Conservation (phyloP, 2,329 filamentous ascomycete genomes). For the Fusarium armeniacum region DNA sequence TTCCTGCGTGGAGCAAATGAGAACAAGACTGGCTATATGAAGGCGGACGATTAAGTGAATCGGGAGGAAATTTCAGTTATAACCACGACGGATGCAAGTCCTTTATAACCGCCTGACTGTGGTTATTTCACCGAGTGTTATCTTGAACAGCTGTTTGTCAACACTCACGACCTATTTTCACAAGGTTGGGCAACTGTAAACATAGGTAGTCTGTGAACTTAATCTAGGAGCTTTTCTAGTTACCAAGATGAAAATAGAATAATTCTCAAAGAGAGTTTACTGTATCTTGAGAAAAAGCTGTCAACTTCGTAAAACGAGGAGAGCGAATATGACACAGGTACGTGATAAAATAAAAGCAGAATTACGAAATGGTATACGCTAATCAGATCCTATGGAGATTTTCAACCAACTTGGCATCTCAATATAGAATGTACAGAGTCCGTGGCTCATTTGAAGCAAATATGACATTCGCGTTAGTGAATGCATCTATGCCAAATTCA, state of each 20-base stretch:
- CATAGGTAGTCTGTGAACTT: neutral
- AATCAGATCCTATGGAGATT: neutral
- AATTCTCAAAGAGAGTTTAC: neutral
- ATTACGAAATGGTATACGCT: neutral
- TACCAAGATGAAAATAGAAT: too few relatives aligned
- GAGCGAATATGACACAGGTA: rapidly evolving
- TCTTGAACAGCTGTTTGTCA: neutral
- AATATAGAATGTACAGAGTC: neutral
- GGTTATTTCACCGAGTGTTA: neutral
- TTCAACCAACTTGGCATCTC: neutral
- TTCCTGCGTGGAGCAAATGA: too few relatives aligned
- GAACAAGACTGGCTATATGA: neutral
- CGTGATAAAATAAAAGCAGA: neutral
- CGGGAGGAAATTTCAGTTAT: neutral
- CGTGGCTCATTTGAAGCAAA: neutral
- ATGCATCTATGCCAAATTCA: constrained; percentile 5
- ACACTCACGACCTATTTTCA: neutral
- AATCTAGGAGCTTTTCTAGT: neutral
- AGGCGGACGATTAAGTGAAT: neutral
- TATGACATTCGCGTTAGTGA: neutral
- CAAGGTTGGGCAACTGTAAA: neutral
- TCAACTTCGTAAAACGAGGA: neutral
- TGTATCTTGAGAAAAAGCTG: neutral
- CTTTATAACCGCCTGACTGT: neutral
- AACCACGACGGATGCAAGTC: too few relatives aligned